Evolutionary conservation across 78 protist species (phyloP).

Genomic region (Pelomyxa schiedti): DNA sequence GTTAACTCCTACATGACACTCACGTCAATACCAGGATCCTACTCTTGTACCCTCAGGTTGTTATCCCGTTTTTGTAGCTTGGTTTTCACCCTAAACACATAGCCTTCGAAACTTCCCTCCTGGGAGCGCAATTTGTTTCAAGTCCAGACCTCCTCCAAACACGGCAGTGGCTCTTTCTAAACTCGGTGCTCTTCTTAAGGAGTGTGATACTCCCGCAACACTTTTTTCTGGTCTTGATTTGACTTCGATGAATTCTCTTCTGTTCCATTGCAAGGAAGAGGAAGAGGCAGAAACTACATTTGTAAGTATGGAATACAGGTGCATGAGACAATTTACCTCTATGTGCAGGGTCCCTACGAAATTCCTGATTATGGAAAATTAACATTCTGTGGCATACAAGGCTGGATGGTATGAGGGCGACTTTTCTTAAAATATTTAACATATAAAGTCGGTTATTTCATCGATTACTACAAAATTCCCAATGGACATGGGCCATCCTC

Average conservation of each 20-base stretch:
- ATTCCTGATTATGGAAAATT: conserved; percentile 13
- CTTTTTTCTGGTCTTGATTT: neutral
- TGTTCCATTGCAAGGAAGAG: conserved; percentile 43
- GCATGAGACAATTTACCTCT: no score
- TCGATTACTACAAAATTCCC: neutral
- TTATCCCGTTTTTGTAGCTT: no score
- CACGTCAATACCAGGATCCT: no score
- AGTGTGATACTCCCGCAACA: neutral
- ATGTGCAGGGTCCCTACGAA: conserved; percentile 15
- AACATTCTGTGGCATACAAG: neutral
- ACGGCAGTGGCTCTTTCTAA: neutral
- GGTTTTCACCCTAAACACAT: no score
- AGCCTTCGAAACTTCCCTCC: neutral
- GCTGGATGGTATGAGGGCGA: no score
- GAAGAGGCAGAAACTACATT: conserved; percentile 1
- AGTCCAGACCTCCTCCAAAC: neutral
- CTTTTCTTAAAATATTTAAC: no score
- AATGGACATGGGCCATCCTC: conserved; percentile 60
- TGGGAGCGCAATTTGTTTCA: neutral
- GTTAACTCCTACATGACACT: no score
- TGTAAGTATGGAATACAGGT: neutral
- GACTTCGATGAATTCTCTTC: conserved; percentile 26
- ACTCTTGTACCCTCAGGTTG: no score
- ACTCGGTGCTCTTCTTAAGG: neutral
- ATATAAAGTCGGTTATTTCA: no score